Conservation (phyloP, 2,329 filamentous ascomycete genomes). For the Fusarium praegraminearum region DNA sequence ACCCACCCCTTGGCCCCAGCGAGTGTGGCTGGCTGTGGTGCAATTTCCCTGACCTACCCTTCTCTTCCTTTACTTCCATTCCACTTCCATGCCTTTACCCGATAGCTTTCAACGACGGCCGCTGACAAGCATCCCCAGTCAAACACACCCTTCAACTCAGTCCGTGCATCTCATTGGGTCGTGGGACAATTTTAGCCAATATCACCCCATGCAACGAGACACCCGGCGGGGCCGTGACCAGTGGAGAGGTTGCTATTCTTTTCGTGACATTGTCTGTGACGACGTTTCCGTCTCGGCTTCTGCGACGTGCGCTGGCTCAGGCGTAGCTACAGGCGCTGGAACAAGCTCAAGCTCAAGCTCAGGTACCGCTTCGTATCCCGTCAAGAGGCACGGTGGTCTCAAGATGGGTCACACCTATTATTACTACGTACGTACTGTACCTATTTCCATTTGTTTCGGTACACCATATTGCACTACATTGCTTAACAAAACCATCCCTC, state of each 20-base stretch:
- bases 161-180: slow-evolving; percentile 88
- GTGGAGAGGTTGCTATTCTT: slow-evolving; percentile 90
- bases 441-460: slow-evolving; percentile 32
- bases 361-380: slow-evolving; percentile 41
- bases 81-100: slow-evolving; percentile 39
- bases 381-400: slow-evolving; percentile 78
- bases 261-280: slow-evolving; percentile 87
- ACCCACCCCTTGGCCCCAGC: slow-evolving; percentile 19
- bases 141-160: slow-evolving; percentile 69
- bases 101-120: slow-evolving; percentile 34
- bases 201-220: slow-evolving; percentile 86
- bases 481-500: slow-evolving; percentile 30
- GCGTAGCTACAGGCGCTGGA: slow-evolving; percentile 42
- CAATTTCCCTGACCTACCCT: slow-evolving; percentile 40
- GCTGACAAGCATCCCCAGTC: slow-evolving; percentile 58
- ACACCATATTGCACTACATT: slow-evolving; percentile 20
- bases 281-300: slow-evolving; percentile 64
- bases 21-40: slow-evolving; percentile 41
- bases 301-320: slow-evolving; percentile 40
- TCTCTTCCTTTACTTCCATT: slow-evolving; percentile 44
- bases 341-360: slow-evolving; percentile 36
- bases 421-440: slow-evolving; percentile 80
- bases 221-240: slow-evolving; percentile 76
- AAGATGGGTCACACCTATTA: slow-evolving; percentile 96
- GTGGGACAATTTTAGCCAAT: slow-evolving; percentile 91